A percentile compares a stretch with the other conserved stretches of the same genome.
phyloP scores from a whole-genome alignment of 805 yeast species.

The Candida tallmaniae region DNA sequence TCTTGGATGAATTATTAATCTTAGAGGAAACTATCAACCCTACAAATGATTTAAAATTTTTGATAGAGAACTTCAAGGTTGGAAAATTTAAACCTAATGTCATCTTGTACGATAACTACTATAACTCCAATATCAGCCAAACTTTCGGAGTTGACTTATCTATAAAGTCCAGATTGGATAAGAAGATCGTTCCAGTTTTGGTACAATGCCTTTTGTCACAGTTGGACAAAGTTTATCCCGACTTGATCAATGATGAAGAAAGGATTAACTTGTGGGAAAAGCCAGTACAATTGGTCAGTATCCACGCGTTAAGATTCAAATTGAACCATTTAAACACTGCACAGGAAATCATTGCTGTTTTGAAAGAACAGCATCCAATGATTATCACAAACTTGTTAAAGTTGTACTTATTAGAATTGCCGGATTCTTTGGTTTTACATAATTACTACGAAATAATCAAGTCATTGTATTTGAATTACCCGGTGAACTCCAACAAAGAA shows the following conservation, averaged over 20 bases:
- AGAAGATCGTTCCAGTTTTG: conserved; percentile 65
- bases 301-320: conserved; percentile 57
- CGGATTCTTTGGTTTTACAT: conserved; percentile 67
- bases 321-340: conserved; percentile 38
- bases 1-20: conserved; percentile 57
- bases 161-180: conserved; percentile 65
- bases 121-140: conserved; percentile 61
- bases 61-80: conserved; percentile 64
- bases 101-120: conserved; percentile 73
- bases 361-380: conserved; percentile 44
- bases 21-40: conserved; percentile 74
- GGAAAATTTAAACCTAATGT: conserved; percentile 75
- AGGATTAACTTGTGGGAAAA: conserved; percentile 66
- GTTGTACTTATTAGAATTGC: conserved; percentile 72
- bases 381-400: conserved; percentile 66
- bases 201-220: conserved; percentile 59
- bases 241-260: conserved; percentile 60
- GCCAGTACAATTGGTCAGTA: conserved; percentile 55
- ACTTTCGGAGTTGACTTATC: conserved; percentile 79
- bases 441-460: conserved; percentile 63
- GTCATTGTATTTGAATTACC: conserved; percentile 52
- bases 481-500: conserved; percentile 32
- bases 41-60: conserved; percentile 56
- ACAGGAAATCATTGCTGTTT: conserved; percentile 26
- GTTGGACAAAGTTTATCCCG: conserved; percentile 70